A percentile compares a stretch with the other conserved stretches of the same genome.
Evolutionary conservation across 805 yeast species (phyloP).

Genomic region (Teunomyces tritomae): DNA sequence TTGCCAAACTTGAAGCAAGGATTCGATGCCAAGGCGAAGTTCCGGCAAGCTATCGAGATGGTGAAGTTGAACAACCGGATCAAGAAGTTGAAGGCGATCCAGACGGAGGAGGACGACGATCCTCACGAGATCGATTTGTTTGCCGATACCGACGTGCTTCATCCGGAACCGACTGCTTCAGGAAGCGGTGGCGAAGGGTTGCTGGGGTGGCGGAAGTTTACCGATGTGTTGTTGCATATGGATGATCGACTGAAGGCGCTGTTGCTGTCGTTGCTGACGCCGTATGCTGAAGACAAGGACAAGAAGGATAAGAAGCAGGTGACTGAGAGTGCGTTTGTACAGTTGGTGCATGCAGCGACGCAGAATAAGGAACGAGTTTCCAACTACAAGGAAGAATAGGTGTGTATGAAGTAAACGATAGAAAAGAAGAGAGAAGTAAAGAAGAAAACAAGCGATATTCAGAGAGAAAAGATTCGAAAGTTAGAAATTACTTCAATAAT

Average conservation of each 20-base stretch:
- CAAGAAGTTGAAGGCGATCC: constrained; percentile 62
- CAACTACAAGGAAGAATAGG: constrained; percentile 8
- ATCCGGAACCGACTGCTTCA: too few relatives aligned
- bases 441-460: too few relatives aligned
- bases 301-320: constrained; percentile 31
- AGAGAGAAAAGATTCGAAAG: too few relatives aligned
- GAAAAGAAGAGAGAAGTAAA: too few relatives aligned
- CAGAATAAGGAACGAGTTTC: constrained; percentile 51
- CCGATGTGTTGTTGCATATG: constrained; percentile 20
- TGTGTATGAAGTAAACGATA: not conserved
- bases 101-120: constrained; percentile 56
- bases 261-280: constrained; percentile 8
- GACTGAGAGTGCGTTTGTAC: constrained; percentile 60
- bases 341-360: constrained; percentile 66
- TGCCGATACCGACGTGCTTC: constrained; percentile 18
- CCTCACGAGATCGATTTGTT: constrained; percentile 46
- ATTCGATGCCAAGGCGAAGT: constrained; percentile 78
- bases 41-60: constrained; percentile 81
- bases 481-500: too few relatives aligned
- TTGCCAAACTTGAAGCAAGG: constrained; percentile 78
- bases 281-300: not conserved
- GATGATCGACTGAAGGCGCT: constrained; percentile 22
- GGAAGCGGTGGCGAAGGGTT: constrained; percentile 15
- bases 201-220: constrained; percentile 28
- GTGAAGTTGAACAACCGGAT: constrained; percentile 80